Evolutionary conservation across 495 filamentous ascomycete species (phyloP).

Genomic region (Parachaetomium inaequale): DNA sequence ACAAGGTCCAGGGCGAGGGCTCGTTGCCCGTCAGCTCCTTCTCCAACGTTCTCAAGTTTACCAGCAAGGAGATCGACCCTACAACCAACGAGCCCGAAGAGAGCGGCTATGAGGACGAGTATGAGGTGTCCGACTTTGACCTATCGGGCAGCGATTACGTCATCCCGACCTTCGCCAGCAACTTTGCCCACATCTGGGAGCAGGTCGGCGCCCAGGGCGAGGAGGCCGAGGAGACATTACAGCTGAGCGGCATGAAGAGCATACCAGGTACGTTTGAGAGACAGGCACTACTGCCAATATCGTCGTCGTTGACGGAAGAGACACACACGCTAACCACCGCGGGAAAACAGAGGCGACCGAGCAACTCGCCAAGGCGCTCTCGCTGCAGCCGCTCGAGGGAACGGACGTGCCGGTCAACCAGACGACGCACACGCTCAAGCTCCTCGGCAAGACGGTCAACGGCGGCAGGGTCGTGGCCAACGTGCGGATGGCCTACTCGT

Average conservation of each 20-base stretch:
- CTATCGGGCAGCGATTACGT: conserved; percentile 90
- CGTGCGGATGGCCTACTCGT: conserved; percentile 89
- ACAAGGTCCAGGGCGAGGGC: conserved; percentile 67
- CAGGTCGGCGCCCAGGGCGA: conserved; percentile 84
- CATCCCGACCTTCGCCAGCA: conserved; percentile 85
- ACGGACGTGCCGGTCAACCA: conserved; percentile 82
- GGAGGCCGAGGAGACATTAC: conserved; percentile 86
- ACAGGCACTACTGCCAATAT: not conserved
- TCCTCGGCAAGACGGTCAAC: conserved; percentile 91
- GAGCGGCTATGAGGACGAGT: conserved; percentile 91
- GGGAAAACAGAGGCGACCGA: conserved; percentile 88
- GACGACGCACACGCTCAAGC: conserved; percentile 89
- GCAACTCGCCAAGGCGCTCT: conserved; percentile 78
- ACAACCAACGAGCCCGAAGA: conserved; percentile 92
- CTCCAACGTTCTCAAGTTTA: conserved; percentile 93
- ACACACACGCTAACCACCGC: conserved; percentile 37
- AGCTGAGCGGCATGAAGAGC: conserved; percentile 83
- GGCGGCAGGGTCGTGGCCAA: conserved; percentile 85
- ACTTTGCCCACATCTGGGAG: conserved; percentile 97
- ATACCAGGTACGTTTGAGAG: conserved; percentile 74
- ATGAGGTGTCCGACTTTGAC: conserved; percentile 93
- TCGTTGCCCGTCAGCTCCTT: conserved; percentile 73
- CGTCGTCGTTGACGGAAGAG: no score
- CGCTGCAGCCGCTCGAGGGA: conserved; percentile 89
- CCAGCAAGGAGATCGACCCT: conserved; percentile 95